These are phyloP conservation scores for Macrophomina pseudophaseolina DNA, from an alignment of 2,329 filamentous ascomycete genomes.

Conservation along the genomic window DNA sequence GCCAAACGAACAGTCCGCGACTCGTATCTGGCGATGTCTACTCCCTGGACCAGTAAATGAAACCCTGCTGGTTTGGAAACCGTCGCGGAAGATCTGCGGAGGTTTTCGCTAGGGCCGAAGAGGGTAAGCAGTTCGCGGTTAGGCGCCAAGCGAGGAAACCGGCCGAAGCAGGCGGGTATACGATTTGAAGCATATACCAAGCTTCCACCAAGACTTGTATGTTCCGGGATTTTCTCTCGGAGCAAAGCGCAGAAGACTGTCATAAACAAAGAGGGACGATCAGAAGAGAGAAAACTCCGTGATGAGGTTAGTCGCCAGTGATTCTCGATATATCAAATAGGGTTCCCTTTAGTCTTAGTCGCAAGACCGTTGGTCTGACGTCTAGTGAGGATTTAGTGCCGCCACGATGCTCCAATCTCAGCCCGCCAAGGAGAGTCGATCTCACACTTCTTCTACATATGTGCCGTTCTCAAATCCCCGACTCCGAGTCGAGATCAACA, in stretches of 20 bases:
- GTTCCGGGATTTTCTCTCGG: not conserved
- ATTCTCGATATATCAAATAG: too few species aligned
- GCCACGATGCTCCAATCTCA: not conserved
- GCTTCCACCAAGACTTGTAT: not conserved
- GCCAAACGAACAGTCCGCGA: not conserved
- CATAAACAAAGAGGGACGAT: too few species aligned
- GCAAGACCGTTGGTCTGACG: not conserved
- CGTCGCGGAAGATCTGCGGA: constrained; percentile 12
- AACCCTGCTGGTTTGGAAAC: constrained; percentile 2
- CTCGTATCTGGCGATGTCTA: not conserved
- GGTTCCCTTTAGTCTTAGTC: not conserved
- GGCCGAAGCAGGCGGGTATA: not conserved
- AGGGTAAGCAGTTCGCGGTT: not conserved
- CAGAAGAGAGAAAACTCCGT: not conserved
- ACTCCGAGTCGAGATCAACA: not conserved
- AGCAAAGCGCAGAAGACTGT: not conserved
- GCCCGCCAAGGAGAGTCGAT: too few species aligned
- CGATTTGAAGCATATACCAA: not conserved
- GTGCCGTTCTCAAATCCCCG: not conserved
- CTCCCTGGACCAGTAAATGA: not conserved
- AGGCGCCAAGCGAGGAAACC: not conserved
- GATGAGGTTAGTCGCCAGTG: not conserved
- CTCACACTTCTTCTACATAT: too few species aligned
- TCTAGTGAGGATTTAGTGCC: constrained; percentile 1
- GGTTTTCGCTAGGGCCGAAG: not conserved